Evolutionary conservation across 371 early-diverging fungal genomes (phyloP).

Genomic region (Conidiobolus incongruus): DNA sequence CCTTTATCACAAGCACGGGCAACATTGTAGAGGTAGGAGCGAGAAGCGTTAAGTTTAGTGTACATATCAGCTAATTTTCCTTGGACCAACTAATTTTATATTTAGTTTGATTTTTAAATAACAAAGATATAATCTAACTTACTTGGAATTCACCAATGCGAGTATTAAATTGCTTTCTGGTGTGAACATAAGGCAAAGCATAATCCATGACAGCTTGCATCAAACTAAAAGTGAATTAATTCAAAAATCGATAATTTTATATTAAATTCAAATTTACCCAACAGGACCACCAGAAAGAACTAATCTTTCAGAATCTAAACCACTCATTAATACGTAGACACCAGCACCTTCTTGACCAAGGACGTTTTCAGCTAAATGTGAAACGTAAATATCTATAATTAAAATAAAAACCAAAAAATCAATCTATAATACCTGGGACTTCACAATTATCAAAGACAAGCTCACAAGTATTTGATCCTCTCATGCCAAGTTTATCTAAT

Average conservation of each 20-base stretch:
- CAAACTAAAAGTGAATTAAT: conserved; percentile 19
- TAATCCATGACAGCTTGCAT: conserved; percentile 83
- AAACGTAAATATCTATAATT: no score
- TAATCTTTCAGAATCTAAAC: conserved; percentile 78
- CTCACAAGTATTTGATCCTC: conserved; percentile 91
- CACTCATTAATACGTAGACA: conserved; percentile 94
- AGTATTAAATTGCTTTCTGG: conserved; percentile 70
- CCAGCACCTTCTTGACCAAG: conserved; percentile 70
- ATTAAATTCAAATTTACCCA: conserved; percentile 21
- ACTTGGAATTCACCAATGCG: conserved; percentile 81
- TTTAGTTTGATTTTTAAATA: background rate
- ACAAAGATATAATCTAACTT: conserved; percentile 2
- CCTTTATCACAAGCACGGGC: conserved; percentile 73
- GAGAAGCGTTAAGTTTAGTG: conserved; percentile 76
- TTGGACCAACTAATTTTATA: conserved; percentile 43
- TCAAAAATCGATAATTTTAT: background rate
- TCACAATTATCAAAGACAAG: conserved; percentile 85
- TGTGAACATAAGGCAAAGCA: conserved; percentile 66
- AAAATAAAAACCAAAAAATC: no score
- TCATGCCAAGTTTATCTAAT: conserved; percentile 93
- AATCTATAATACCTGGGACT: conserved; percentile 64
- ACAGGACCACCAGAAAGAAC: conserved; percentile 85
- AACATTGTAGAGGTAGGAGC: conserved; percentile 82
- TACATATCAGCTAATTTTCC: conserved; percentile 95
- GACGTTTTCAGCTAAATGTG: conserved; percentile 52